Conservation (phyloP, 75 land plant genomes). For the Pinus taeda region DNA sequence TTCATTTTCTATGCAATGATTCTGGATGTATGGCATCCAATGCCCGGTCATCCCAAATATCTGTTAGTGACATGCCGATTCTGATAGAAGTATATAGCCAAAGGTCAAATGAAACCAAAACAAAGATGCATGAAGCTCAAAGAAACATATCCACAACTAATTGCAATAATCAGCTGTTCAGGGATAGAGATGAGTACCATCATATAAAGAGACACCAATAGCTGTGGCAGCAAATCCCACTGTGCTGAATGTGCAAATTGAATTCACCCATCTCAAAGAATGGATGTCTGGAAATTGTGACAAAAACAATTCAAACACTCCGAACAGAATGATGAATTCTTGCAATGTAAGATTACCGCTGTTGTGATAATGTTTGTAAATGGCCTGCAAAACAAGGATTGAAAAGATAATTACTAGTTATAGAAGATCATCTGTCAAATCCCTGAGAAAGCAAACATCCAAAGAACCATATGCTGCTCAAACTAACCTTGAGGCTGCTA, state of each 20-base stretch:
- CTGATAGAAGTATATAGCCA: neutral
- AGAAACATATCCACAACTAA: neutral
- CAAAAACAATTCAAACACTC: slow-evolving; percentile 39
- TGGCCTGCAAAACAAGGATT: slow-evolving; percentile 27
- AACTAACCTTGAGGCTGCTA: slow-evolving; percentile 50
- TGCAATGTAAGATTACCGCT: slow-evolving; percentile 38
- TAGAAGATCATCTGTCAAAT: neutral
- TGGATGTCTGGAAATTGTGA: slow-evolving; percentile 74
- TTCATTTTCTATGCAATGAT: too few relatives aligned
- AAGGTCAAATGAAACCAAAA: neutral
- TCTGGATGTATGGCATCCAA: too few relatives aligned
- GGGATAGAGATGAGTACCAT: slow-evolving; percentile 23
- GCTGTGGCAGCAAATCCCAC: slow-evolving; percentile 53
- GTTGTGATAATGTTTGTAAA: slow-evolving; percentile 30
- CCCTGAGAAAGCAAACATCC: neutral
- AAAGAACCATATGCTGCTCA: neutral
- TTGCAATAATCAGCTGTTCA: too few relatives aligned
- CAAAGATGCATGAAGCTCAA: neutral
- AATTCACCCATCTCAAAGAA: slow-evolving; percentile 60
- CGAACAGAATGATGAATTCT: slow-evolving; percentile 54
- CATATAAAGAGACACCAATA: slow-evolving; percentile 39
- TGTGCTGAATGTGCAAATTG: slow-evolving; percentile 54
- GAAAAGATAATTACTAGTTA: neutral
- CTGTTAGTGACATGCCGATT: too few relatives aligned
- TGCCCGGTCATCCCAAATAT: too few relatives aligned